A percentile compares a stretch with the other conserved stretches of the same genome.
These are phyloP conservation scores for Somion occarium DNA, from an alignment of 1,284 basidiomycete species.

Conservation along the genomic window DNA sequence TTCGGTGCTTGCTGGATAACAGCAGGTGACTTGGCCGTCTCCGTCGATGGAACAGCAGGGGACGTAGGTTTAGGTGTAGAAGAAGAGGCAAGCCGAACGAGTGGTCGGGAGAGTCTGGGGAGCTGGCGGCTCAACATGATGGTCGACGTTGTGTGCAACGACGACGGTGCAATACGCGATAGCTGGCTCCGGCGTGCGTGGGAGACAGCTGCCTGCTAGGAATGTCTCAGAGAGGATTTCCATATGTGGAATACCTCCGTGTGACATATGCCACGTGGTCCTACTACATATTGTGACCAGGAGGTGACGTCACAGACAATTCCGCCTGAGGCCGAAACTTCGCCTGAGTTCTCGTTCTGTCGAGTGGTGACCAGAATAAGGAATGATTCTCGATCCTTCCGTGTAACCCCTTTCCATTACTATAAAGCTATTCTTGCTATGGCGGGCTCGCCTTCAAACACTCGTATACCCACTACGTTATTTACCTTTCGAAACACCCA, in stretches of 20 bases:
- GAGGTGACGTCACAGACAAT: slow-evolving; percentile 14
- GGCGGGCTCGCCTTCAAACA: background rate
- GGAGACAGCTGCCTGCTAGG: background rate
- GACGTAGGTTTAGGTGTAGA: slow-evolving; percentile 10
- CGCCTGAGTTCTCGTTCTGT: background rate
- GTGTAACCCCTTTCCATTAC: background rate
- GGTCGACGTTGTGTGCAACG: slow-evolving; percentile 7
- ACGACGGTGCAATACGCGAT: slow-evolving; percentile 21
- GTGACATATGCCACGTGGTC: background rate
- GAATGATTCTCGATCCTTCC: background rate
- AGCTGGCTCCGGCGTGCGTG: background rate
- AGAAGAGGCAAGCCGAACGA: slow-evolving; percentile 30
- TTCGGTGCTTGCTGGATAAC: slow-evolving; percentile 73
- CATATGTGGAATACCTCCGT: background rate
- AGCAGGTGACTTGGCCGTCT: slow-evolving; percentile 23
- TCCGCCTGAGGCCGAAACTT: no score
- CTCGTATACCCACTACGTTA: no score
- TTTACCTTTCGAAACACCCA: no score
- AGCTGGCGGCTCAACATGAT: slow-evolving; percentile 35
- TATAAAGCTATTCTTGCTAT: background rate
- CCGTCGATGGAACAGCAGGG: slow-evolving; percentile 8
- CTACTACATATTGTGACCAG: slow-evolving; percentile 9
- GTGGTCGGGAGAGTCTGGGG: slow-evolving; percentile 26
- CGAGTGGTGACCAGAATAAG: background rate
- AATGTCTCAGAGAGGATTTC: background rate